Percentiles rank a stretch among this genome's conserved stretches.
Evolutionary conservation across 1,284 basidiomycete genomes (phyloP).

Genomic region (Rhodotorula sp.): DNA sequence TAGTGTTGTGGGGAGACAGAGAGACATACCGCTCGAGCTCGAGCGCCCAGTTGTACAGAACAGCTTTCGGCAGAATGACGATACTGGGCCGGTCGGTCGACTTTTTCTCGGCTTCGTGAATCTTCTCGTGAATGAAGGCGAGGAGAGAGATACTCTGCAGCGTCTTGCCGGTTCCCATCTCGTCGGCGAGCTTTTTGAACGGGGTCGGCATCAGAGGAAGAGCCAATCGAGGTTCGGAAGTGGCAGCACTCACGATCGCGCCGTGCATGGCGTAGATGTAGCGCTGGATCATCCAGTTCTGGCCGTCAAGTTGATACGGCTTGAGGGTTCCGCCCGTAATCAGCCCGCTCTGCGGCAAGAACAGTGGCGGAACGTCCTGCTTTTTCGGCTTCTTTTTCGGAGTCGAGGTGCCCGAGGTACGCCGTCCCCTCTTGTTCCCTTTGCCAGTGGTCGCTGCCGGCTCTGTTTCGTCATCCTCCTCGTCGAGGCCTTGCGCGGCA

Average conservation of each 20-base stretch:
- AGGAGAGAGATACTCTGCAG: constrained; percentile 92
- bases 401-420: neutral
- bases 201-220: neutral
- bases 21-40: constrained; percentile 28
- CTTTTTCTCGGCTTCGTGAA: constrained; percentile 8
- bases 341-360: constrained; percentile 10
- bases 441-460: neutral
- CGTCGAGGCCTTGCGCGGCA: neutral
- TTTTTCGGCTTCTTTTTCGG: constrained; percentile 9
- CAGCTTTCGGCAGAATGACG: constrained; percentile 58
- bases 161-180: constrained; percentile 62
- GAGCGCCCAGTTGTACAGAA: constrained; percentile 33
- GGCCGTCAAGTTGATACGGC: constrained; percentile 87
- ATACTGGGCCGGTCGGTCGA: constrained; percentile 77
- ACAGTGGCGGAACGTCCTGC: constrained; percentile 12
- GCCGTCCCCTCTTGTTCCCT: neutral
- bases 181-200: constrained; percentile 19
- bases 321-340: constrained; percentile 70
- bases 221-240: neutral
- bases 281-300: constrained; percentile 89
- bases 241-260: constrained; percentile 6
- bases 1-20: neutral
- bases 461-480: neutral
- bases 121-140: constrained; percentile 62
- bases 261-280: constrained; percentile 64